These are phyloP conservation scores for Macrophomina pseudophaseolina DNA, from an alignment of 2,329 filamentous ascomycete species.

Conservation along the genomic window DNA sequence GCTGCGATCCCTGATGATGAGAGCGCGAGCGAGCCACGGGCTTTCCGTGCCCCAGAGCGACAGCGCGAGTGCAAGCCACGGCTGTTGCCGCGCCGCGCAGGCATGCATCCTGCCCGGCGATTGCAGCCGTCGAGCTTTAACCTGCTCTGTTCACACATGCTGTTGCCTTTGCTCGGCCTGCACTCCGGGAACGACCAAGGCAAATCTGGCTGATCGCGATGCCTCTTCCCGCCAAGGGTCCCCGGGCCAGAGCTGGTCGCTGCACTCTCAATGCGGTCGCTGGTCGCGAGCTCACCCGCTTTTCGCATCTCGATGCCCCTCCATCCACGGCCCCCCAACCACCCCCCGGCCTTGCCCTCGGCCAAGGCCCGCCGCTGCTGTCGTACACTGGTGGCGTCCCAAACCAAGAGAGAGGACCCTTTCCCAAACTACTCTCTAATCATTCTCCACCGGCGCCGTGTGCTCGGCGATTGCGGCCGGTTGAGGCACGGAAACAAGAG, in stretches of 20 bases:
- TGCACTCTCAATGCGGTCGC: constrained; percentile 5
- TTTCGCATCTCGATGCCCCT: too few relatives aligned
- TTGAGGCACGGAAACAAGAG: constrained; percentile 1
- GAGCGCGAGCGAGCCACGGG: not conserved
- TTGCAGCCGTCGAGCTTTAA: constrained; percentile 1
- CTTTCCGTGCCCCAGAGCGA: not conserved
- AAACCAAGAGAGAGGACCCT: not conserved
- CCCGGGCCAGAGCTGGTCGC: not conserved
- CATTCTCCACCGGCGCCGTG: constrained; percentile 10
- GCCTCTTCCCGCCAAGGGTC: constrained; percentile 1
- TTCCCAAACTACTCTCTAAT: not conserved
- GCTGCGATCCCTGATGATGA: constrained; percentile 1
- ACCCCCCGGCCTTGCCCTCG: not conserved
- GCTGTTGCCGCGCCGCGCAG: constrained; percentile 14
- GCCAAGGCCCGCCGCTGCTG: constrained; percentile 20
- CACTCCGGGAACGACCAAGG: constrained; percentile 5
- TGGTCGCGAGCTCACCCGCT: constrained; percentile 7
- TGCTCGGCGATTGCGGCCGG: constrained; percentile 19
- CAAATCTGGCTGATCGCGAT: constrained; percentile 18
- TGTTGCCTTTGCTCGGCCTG: constrained; percentile 1
- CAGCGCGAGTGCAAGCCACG: not conserved
- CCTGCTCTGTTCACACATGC: not conserved
- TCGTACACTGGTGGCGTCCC: constrained; percentile 5
- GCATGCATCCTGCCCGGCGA: constrained; percentile 1
- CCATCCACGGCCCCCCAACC: too few relatives aligned